Base-by-base conservation (phyloP, 352 stramenopile species). In the Pythium sp. region DNA sequence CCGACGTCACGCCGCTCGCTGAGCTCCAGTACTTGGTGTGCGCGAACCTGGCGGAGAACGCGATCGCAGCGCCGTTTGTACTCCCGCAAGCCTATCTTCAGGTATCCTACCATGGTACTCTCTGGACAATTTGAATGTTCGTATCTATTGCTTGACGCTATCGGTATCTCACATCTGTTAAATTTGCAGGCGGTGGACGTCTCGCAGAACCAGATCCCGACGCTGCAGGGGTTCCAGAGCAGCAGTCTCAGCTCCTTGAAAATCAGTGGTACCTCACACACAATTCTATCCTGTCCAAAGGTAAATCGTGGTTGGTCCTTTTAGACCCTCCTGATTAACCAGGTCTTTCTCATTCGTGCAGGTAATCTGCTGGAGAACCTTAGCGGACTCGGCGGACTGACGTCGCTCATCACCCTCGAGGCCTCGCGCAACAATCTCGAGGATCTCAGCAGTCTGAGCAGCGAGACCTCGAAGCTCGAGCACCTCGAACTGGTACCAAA, bases 161-260 rank as follows among this genome's bases (percentile, higher is more conserved):
- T 34, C 12, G 26, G 22, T 18, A 24, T n/a, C 22, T 24, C 24
- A 24, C 47, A 5, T 14, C 30, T 3, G 2, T 53, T 15, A 34
- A 12, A 24, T 32, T 26, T 57, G 24, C n/a, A 89, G 83, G 74
- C 78, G 2, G 43, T 94, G 15, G 81, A 92, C 61, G 26, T 93
- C 22, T 92, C 84, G 28, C 72, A 75, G 61, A 94, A 94, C 72
- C 82, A 93, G 64, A 79, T 94, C 58, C 34, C 71, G 34, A 77
- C 73, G 3, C 69, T 94, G 0, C 72, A 87, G 56, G 83, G 81
- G 2, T 70, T 90, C 43, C 64, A 85, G 49, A 88, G 76, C 46
- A 59, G 59, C 7, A 86, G 74, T 20, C 62, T 92, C 7, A 72
- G 81, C 36, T 81, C 77, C 7, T 73, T 94, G 43, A 89, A 87